Conservation (phyloP, 306 rosid species). For the Cucurbita ficifolia region DNA sequence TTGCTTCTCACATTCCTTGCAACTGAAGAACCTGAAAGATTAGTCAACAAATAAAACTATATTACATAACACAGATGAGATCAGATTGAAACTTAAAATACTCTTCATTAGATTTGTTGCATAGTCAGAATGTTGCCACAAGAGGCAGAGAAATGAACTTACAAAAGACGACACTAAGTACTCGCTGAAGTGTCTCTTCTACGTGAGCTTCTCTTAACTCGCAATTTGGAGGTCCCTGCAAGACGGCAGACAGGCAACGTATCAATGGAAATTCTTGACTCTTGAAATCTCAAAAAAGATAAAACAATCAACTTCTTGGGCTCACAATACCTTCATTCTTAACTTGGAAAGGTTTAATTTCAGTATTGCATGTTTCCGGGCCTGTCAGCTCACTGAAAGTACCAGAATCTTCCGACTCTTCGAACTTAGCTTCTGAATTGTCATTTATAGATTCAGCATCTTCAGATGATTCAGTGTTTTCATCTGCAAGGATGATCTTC, state of each 20-base stretch:
- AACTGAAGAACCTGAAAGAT: background rate
- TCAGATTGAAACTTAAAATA: background rate
- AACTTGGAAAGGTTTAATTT: background rate
- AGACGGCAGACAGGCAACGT: background rate
- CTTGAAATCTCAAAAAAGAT: background rate
- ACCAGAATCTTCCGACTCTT: background rate
- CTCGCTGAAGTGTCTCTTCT: background rate
- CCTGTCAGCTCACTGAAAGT: background rate
- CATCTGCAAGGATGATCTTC: background rate
- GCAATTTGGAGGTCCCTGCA: background rate
- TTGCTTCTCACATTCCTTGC: background rate
- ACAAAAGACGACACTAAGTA: background rate
- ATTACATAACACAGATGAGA: background rate
- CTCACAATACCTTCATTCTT: background rate
- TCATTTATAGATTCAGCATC: background rate
- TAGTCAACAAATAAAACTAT: background rate
- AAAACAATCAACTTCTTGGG: background rate
- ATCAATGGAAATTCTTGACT: background rate
- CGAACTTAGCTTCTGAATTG: background rate
- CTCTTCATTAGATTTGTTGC: background rate
- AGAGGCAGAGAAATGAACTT: background rate
- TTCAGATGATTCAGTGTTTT: background rate
- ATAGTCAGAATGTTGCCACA: background rate
- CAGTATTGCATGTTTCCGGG: background rate
- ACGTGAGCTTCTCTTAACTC: background rate